A percentile compares a stretch with the other conserved stretches of the same genome.
Conservation (phyloP, 768 basidiomycete species). For the Xerocomellus chrysenteron region DNA sequence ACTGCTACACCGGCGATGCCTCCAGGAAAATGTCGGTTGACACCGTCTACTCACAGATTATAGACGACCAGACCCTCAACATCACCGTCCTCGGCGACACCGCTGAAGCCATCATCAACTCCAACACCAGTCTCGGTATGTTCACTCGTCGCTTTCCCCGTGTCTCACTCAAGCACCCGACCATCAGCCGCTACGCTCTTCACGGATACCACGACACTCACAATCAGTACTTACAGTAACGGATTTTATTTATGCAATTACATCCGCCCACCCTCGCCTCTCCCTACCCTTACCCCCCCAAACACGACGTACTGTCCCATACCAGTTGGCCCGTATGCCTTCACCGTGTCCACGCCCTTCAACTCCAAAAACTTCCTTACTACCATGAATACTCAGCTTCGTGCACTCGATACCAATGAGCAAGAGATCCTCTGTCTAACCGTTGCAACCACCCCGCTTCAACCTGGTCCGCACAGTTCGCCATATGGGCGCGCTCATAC, state of each 20-base stretch:
- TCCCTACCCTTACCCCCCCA: slow-evolving; percentile 43
- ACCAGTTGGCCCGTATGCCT: slow-evolving; percentile 72
- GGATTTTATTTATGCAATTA: slow-evolving; percentile 74
- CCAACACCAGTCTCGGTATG: slow-evolving; percentile 66
- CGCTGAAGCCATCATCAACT: slow-evolving; percentile 57
- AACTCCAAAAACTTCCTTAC: slow-evolving; percentile 68
- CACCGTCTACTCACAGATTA: slow-evolving; percentile 71
- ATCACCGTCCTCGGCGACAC: slow-evolving; percentile 70
- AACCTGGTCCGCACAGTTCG: slow-evolving; percentile 49
- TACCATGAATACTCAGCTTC: slow-evolving; percentile 79
- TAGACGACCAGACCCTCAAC: slow-evolving; percentile 53
- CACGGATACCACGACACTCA: slow-evolving; percentile 76
- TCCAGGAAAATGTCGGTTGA: slow-evolving; percentile 63
- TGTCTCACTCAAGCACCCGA: slow-evolving; percentile 6
- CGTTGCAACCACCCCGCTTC: slow-evolving; percentile 72
- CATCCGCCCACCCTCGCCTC: slow-evolving; percentile 76
- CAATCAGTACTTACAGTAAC: slow-evolving; percentile 69
- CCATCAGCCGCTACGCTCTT: slow-evolving; percentile 73
- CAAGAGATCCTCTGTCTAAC: slow-evolving; percentile 83
- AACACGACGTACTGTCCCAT: slow-evolving; percentile 70
- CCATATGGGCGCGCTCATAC: slow-evolving; percentile 66
- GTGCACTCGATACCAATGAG: slow-evolving; percentile 85
- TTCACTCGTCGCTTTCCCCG: not conserved
- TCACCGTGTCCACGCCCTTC: slow-evolving; percentile 73
- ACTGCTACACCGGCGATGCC: slow-evolving; percentile 61